Base-by-base conservation (phyloP, 768 basidiomycete species). In the Pleurotus tuber-regium region DNA sequence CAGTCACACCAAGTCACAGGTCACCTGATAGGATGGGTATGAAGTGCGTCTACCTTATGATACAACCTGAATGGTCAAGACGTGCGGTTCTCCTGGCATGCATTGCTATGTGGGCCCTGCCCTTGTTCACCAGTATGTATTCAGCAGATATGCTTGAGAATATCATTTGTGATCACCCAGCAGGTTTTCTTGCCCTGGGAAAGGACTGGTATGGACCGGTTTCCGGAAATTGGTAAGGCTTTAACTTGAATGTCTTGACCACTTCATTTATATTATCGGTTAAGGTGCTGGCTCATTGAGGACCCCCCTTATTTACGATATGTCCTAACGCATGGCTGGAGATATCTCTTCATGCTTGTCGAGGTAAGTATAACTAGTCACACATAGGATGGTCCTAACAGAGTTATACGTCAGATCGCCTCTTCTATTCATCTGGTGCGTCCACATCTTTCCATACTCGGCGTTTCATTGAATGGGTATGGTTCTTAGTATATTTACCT, bases 301-400 rank as follows among this genome's bases (percentile, higher is more conserved):
- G 49, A 56, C 4, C 54, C 54, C 30, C 18, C 29, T n/a, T 56
- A 53, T 25, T 24, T 53, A 30, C 51, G 54, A 18, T 56, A 56
- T 24, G 54, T 53, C 6, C 25, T 56, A 11, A 56, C 54, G 10
- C 54, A 56, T 26, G 51, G 38, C 1, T 56, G 54, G 54, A 52
- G 54, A 26, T 49, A 39, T 25, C 40, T 56, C 19, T 56, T 56
- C 33, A 53, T 56, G 31, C n/a, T 49, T 11, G 28, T 56, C 24
- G 54, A 56, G 51, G 57, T 62, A 9, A 74, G 65, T 63, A 62
- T 12, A n/a, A n/a, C n/a, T n/a, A n/a, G n/a, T n/a, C n/a, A n/a
- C n/a, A n/a, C n/a, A n/a, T n/a, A n/a, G n/a, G n/a, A n/a, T n/a
- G n/a, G n/a, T n/a, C n/a, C n/a, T 9, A n/a, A n/a, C 10, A 38